phyloP scores from a whole-genome alignment of 306 rosid genomes.

The Arachis stenosperma region DNA sequence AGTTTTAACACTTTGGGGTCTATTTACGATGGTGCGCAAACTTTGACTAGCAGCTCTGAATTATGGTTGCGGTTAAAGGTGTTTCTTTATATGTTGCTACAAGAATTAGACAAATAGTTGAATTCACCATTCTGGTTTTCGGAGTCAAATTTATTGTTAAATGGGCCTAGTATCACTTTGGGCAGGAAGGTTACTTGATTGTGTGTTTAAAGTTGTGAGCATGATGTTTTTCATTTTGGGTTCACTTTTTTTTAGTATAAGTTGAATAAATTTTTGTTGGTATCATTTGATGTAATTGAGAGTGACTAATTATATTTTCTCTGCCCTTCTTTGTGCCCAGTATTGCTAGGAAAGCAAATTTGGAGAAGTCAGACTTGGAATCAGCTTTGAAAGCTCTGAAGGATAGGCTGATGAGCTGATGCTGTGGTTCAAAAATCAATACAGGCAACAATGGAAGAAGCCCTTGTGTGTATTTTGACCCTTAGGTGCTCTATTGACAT shows the following conservation, averaged over 20 bases:
- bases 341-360: constrained; percentile 94
- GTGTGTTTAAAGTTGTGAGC: neutral
- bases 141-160: too few species aligned
- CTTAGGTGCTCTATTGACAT: constrained; percentile 94
- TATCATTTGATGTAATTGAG: neutral
- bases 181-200: neutral
- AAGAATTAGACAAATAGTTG: too few species aligned
- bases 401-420: constrained; percentile 83
- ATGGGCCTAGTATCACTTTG: too few species aligned
- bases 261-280: too few species aligned
- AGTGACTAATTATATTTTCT: constrained; percentile 23
- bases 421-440: constrained; percentile 29
- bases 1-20: too few species aligned
- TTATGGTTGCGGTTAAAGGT: too few species aligned
- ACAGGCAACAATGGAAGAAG: constrained; percentile 96
- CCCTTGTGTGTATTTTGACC: constrained; percentile 89
- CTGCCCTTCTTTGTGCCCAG: constrained; percentile 49
- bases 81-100: too few species aligned
- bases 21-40: too few species aligned
- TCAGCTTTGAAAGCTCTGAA: constrained; percentile 95
- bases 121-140: too few species aligned
- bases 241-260: neutral
- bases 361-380: constrained; percentile 93
- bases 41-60: too few species aligned
- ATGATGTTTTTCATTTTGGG: neutral